Evolutionary conservation across 805 yeast genomes (phyloP), one percentile per base, ranked within the genome.

Genomic region (Maudiozyma bulderi): DNA sequence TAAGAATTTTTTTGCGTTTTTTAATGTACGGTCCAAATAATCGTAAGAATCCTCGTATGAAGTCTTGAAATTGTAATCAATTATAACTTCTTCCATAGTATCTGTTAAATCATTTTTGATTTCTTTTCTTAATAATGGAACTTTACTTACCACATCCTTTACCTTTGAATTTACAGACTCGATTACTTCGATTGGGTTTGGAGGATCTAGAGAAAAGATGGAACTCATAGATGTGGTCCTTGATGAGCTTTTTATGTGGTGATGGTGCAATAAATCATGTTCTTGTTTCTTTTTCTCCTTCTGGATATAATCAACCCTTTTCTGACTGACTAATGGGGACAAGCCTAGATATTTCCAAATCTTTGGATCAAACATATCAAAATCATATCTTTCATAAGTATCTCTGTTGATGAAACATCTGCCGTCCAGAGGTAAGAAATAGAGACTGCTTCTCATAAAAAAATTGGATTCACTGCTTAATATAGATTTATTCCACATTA

Each of bases 401-500:
- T 66, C 61, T 26, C 71, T 72, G 61, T 89, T 82, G 45, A 80
- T 77, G 60, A 88, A 90, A 46, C 88, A 81, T 32, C 80, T 73
- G 8, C 95, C 95, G 54, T 77, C 74, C 15, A 78, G 64, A 0
- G 97, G 97, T 34, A 90, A 65, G 62, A 90, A 89, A 35, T 79
- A 74, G 66, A 78, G 89, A 45, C 89, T 79, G 40, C 90, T 82
- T 61, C 97, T 76, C 95, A 89, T 87, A 72, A 86, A 79, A 64
- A 90, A 90, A 57, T 85, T 88, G 9, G 82, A 84, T 61, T 87
- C 93, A 34, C 84, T 80, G 3, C 95, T 83, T 46, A 90, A 68
- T 35, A 89, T 77, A 53, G 80, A 81, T 52, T 82, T 85, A 58
- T 85, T 82, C 47, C 86, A 72, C 52, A 88, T 65, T 5, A 90